phyloP scores from a whole-genome alignment of 305 asterid species.

The Rubia balearica region DNA sequence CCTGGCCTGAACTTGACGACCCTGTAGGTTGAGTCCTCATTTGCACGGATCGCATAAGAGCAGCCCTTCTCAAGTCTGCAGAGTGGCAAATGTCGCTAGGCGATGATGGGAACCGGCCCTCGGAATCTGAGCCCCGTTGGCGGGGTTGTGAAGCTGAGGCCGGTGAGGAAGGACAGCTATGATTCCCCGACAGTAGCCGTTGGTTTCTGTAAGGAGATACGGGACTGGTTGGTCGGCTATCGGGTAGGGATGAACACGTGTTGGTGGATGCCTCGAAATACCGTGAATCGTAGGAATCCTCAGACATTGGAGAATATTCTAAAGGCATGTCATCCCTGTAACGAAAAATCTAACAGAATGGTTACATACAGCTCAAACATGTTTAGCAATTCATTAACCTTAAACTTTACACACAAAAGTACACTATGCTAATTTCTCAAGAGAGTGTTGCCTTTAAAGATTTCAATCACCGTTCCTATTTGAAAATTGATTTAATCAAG shows the following conservation, averaged over 20 bases:
- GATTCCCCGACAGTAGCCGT: conserved; percentile 24
- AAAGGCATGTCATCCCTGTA: conserved; percentile 38
- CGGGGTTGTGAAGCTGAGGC: conserved; percentile 46
- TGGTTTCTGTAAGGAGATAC: conserved; percentile 40
- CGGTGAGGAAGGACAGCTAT: conserved; percentile 20
- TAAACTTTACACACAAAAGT: not conserved
- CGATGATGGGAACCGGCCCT: conserved; percentile 87
- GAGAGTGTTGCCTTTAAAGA: too few species aligned
- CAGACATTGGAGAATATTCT: conserved; percentile 44
- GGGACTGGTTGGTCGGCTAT: conserved; percentile 38
- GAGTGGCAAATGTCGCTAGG: conserved; percentile 97
- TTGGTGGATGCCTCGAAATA: conserved; percentile 25
- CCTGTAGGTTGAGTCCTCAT: conserved; percentile 74
- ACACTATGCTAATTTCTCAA: too few species aligned
- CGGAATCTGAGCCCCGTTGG: conserved; percentile 78
- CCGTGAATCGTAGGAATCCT: conserved; percentile 36
- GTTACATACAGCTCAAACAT: not conserved
- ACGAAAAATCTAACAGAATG: conserved; percentile 7
- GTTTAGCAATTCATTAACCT: not conserved
- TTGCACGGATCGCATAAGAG: conserved; percentile 79
- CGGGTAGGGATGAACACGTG: conserved; percentile 33
- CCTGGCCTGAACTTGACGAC: conserved; percentile 43
- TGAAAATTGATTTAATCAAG: not conserved
- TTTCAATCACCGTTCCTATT: not conserved
- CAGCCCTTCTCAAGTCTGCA: conserved; percentile 78